Base-by-base conservation (phyloP, 768 basidiomycete genomes). In the Hygrocybe coccinea region DNA sequence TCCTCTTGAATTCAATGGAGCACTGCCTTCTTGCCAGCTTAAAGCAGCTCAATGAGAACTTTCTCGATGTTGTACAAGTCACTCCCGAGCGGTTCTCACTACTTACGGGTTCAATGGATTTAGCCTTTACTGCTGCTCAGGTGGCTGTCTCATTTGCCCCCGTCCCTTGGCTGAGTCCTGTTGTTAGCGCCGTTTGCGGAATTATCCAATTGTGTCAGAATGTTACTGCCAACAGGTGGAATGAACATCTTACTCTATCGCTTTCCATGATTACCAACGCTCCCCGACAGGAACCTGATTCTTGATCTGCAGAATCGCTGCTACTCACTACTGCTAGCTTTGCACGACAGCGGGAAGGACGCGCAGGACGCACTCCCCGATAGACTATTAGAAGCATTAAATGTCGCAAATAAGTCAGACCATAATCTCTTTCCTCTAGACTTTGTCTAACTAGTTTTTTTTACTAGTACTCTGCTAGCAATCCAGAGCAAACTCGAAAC, bases 151-250 rank as follows among this genome's bases (percentile, higher is more conserved):
- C 77, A 50, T 74, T 80, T 50, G 65, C 73, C 22, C 77, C 79
- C 10, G 66, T 82, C 6, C 82, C 82, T 35, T 80, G 72, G 48
- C 67, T 82, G 14, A 68, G 64, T 9, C 71, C 75, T 12, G 71
- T 72, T 12, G 70, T 77, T 21, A 77, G 75, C 14, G 54, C 74
- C 1, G 60, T 79, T 11, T 74, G 72, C 39, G 68, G 63, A 33
- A 77, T 84, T 39, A 65, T 82, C 19, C 54, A 74, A 48, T 67
- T 79, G 33, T 76, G 80, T 61, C 72, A 76, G 41, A 76, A 77
- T 59, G 77, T 82, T 8, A 58, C 69, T 2, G 67, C 70, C 2
- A 84, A 84, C 63, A 74, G 72, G 82, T 80, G 60, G n/a, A 19
- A 65, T 29, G 29, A 4, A 8, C 52, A 7, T 29, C 29, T 29